These are phyloP conservation scores for Pseudohyphozyma bogoriensis DNA, from an alignment of 768 basidiomycete species.

Conservation along the genomic window DNA sequence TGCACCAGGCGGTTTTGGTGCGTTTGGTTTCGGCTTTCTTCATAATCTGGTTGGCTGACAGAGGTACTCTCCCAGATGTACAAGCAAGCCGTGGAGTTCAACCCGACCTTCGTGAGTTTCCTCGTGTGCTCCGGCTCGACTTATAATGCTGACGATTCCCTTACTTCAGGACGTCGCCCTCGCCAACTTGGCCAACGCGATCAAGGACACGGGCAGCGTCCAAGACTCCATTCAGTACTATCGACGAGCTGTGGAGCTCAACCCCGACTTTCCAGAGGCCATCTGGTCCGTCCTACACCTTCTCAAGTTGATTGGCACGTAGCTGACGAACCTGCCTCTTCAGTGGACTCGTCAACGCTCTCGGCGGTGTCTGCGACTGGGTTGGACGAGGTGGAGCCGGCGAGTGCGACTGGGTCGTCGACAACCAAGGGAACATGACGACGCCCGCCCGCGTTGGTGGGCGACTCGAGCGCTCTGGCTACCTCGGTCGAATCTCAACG, in stretches of 20 bases:
- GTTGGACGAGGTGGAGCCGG: conserved; percentile 40
- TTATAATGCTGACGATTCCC: background rate
- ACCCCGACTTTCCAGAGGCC: conserved; percentile 46
- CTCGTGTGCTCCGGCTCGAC: no score
- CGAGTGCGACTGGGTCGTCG: conserved; percentile 21
- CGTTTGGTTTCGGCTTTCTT: no score
- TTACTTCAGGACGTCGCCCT: conserved; percentile 44
- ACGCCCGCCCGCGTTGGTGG: background rate
- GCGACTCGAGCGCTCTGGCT: conserved; percentile 1
- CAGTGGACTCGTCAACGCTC: conserved; percentile 45
- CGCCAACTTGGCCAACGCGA: conserved; percentile 47
- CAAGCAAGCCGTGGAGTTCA: conserved; percentile 26
- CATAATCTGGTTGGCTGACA: no score
- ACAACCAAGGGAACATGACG: conserved; percentile 4
- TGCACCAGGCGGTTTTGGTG: conserved; percentile 43
- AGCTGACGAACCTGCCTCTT: no score
- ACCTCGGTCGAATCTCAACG: conserved; percentile 23
- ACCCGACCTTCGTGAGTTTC: conserved; percentile 20
- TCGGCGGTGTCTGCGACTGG: conserved; percentile 47
- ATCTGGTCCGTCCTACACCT: no score
- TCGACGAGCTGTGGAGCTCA: conserved; percentile 42
- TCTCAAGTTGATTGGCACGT: no score
- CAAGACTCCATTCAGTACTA: conserved; percentile 46
- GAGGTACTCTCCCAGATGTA: no score
- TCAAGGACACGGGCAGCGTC: conserved; percentile 45